These are phyloP conservation scores for Tolypocladium endophyticum DNA, from an alignment of 2,329 filamentous ascomycete species.

Conservation along the genomic window DNA sequence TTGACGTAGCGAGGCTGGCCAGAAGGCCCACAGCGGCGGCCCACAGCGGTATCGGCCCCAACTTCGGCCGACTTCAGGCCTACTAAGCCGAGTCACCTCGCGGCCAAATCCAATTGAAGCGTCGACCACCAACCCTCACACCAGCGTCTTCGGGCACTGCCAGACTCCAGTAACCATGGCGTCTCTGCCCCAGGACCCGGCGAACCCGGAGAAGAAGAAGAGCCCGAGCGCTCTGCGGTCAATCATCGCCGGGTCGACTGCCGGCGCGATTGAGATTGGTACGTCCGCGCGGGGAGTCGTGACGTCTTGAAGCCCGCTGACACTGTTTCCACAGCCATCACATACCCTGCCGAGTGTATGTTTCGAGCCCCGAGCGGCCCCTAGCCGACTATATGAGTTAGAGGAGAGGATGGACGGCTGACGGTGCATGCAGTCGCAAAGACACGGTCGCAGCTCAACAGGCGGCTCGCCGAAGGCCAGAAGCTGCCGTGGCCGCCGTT, in stretches of 20 bases:
- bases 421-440: slow-evolving; percentile 60
- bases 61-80: neutral
- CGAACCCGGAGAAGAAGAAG: slow-evolving; percentile 25
- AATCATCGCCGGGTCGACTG: slow-evolving; percentile 84
- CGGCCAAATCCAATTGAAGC: neutral
- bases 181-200: slow-evolving; percentile 12
- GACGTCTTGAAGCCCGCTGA: slow-evolving; percentile 11
- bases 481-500: slow-evolving; percentile 95
- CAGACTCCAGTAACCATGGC: slow-evolving; percentile 15
- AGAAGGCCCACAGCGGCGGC: neutral
- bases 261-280: slow-evolving; percentile 92
- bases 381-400: slow-evolving; percentile 1
- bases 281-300: slow-evolving; percentile 13
- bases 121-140: neutral
- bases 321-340: slow-evolving; percentile 48
- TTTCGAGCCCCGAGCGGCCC: slow-evolving; percentile 4
- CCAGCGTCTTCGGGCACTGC: neutral
- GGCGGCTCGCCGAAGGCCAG: slow-evolving; percentile 65
- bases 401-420: neutral
- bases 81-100: neutral
- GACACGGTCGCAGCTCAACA: slow-evolving; percentile 88
- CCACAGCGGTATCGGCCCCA: neutral
- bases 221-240: slow-evolving; percentile 74
- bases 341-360: slow-evolving; percentile 87
- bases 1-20: neutral